Percentiles rank a stretch among this genome's conserved stretches.
Evolutionary conservation across 2,329 filamentous ascomycete genomes (phyloP).

Genomic region (Cercospora berteroae): DNA sequence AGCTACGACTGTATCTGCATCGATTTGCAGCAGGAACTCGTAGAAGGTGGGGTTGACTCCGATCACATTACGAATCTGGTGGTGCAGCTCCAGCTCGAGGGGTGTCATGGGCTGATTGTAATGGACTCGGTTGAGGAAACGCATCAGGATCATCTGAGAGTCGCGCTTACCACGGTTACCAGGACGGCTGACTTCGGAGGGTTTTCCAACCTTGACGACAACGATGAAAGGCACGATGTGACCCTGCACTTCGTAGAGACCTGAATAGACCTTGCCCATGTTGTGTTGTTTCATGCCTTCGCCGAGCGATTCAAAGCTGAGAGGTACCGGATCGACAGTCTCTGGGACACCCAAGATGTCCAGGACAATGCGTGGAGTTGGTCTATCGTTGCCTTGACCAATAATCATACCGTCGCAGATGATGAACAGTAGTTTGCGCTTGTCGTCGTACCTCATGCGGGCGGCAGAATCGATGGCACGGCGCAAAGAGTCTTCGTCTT

Average conservation of each 20-base stretch:
- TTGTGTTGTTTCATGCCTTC: slow-evolving; percentile 98
- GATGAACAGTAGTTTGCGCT: slow-evolving; percentile 89
- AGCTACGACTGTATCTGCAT: slow-evolving; percentile 93
- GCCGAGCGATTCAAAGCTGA: slow-evolving; percentile 94
- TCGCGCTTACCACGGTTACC: slow-evolving; percentile 99
- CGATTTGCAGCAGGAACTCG: slow-evolving; percentile 93
- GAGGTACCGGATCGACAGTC: slow-evolving; percentile 86
- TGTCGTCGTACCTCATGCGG: slow-evolving; percentile 95
- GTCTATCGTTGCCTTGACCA: slow-evolving; percentile 93
- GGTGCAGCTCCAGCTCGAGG: slow-evolving; percentile 95
- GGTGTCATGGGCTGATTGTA: slow-evolving; percentile 97
- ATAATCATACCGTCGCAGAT: slow-evolving; percentile 99
- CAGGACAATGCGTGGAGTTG: slow-evolving; percentile 91
- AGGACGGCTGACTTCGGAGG: slow-evolving; percentile 69
- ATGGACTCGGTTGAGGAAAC: slow-evolving; percentile 97
- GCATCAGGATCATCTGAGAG: slow-evolving; percentile 97
- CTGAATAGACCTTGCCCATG: slow-evolving; percentile 98
- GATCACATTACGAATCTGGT: slow-evolving; percentile 98
- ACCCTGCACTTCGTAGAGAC: slow-evolving; percentile 94
- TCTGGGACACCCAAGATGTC: slow-evolving; percentile 96
- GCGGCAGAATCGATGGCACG: slow-evolving; percentile 96
- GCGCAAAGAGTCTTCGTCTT: slow-evolving; percentile 94
- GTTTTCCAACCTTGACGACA: slow-evolving; percentile 90
- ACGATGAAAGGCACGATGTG: slow-evolving; percentile 98
- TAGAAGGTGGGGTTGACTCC: slow-evolving; percentile 98